Percentiles rank a stretch among this genome's conserved stretches.
Conservation (phyloP, 129 eudicot species). For the Centrapalus pauciflorus region DNA sequence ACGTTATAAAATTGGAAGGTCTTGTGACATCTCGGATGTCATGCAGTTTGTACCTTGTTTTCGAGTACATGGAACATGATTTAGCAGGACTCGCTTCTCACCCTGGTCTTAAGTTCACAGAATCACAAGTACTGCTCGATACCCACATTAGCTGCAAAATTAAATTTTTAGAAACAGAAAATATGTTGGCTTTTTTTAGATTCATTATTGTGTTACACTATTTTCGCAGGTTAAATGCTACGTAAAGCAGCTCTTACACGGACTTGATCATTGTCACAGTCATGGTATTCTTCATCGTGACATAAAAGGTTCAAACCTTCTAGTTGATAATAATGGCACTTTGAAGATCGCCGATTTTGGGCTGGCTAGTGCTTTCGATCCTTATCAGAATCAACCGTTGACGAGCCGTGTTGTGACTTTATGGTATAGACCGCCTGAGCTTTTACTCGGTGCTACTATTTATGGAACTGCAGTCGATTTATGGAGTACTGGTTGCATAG, state of each 20-base stretch:
- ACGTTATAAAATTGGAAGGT: conserved; percentile 86
- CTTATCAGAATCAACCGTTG: conserved; percentile 57
- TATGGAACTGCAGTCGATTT: conserved; percentile 86
- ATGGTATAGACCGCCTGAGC: conserved; percentile 97
- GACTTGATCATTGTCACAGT: conserved; percentile 89
- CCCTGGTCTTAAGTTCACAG: conserved; percentile 72
- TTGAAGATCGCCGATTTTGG: conserved; percentile 96
- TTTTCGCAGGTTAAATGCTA: conserved; percentile 72
- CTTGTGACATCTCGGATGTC: conserved; percentile 81
- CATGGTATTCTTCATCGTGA: conserved; percentile 85
- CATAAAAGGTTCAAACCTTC: conserved; percentile 84
- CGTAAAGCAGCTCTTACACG: conserved; percentile 65
- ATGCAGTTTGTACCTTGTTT: conserved; percentile 81
- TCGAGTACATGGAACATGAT: conserved; percentile 94
- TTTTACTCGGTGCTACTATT: conserved; percentile 84
- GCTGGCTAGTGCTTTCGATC: conserved; percentile 68
- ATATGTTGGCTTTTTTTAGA: not conserved
- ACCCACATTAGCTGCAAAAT: not conserved
- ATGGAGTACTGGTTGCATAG: conserved; percentile 95
- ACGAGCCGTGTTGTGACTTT: conserved; percentile 93
- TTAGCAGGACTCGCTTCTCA: conserved; percentile 84
- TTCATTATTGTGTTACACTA: not conserved
- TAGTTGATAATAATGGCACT: conserved; percentile 68
- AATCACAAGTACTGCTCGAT: conserved; percentile 56
- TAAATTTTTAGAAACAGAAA: not conserved